These are phyloP conservation scores for Pythium aristosporum DNA, from an alignment of 352 stramenopile genomes.

Conservation along the genomic window DNA sequence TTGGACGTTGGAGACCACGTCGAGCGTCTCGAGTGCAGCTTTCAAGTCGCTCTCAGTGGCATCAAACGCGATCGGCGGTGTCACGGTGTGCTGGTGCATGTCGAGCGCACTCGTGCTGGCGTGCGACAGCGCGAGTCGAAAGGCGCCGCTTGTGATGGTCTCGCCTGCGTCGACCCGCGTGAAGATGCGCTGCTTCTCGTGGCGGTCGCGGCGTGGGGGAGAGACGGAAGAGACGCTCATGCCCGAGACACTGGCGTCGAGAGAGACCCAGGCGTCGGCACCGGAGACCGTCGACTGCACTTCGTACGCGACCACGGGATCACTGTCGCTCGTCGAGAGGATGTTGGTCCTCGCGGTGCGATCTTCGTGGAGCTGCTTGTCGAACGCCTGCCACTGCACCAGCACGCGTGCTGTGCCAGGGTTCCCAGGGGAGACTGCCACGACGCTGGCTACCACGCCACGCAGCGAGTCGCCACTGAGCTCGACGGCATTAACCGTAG, in stretches of 20 bases:
- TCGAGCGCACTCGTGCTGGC: conserved; percentile 38
- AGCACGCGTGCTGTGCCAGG: conserved; percentile 39
- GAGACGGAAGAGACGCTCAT: background rate
- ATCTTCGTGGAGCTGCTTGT: conserved; percentile 22
- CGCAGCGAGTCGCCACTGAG: background rate
- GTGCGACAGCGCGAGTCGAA: conserved; percentile 46
- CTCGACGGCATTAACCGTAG: background rate
- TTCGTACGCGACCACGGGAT: conserved; percentile 52
- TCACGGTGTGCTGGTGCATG: conserved; percentile 42
- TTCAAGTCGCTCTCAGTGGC: conserved; percentile 64
- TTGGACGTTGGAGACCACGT: conserved; percentile 56
- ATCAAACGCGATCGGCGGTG: conserved; percentile 70
- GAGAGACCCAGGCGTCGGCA: conserved; percentile 36
- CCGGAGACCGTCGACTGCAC: conserved; percentile 49
- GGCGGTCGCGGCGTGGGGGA: conserved; percentile 26
- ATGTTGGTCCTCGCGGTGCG: conserved; percentile 8
- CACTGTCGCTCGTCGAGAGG: conserved; percentile 5
- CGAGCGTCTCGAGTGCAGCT: conserved; percentile 68
- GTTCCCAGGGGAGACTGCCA: conserved; percentile 31
- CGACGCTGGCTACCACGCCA: background rate
- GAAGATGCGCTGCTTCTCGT: conserved; percentile 53
- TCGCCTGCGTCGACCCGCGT: conserved; percentile 47
- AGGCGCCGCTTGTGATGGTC: conserved; percentile 51
- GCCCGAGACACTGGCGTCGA: conserved; percentile 39
- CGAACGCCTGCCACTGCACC: conserved; percentile 48